A percentile compares a stretch with the other conserved stretches of the same genome.
Evolutionary conservation across 2,329 filamentous ascomycete genomes (phyloP).

Genomic region (Sporothrix mexicana): DNA sequence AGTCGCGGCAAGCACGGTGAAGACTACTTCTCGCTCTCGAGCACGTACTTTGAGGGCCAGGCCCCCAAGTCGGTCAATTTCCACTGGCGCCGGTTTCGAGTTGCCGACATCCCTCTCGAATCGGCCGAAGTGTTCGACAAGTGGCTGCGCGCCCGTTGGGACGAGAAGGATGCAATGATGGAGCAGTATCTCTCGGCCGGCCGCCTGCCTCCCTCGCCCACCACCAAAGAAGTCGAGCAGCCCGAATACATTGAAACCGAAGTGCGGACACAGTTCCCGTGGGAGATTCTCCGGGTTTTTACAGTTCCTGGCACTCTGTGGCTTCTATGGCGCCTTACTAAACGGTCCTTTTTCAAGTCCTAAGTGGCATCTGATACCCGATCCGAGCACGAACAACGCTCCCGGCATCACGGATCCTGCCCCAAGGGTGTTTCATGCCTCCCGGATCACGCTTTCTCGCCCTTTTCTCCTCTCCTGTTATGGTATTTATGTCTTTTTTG

Average conservation of each 20-base stretch:
- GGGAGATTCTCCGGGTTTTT: constrained; percentile 63
- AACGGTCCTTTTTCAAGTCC: neutral
- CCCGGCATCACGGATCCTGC: too few relatives aligned
- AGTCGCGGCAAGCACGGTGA: constrained; percentile 86
- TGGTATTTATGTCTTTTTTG: neutral
- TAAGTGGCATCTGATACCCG: neutral
- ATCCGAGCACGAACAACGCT: neutral
- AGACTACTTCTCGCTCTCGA: constrained; percentile 82
- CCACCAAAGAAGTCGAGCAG: constrained; percentile 42
- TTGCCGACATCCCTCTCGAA: constrained; percentile 81
- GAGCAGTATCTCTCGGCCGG: constrained; percentile 81
- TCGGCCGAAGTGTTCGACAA: constrained; percentile 75
- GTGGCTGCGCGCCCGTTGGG: constrained; percentile 88
- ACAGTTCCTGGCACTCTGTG: constrained; percentile 48
- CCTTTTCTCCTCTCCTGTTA: neutral
- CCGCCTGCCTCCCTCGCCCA: constrained; percentile 75
- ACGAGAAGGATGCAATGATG: constrained; percentile 87
- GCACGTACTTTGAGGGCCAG: constrained; percentile 86
- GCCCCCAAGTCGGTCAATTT: constrained; percentile 96
- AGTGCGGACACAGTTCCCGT: constrained; percentile 59
- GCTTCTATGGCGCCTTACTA: constrained; percentile 32
- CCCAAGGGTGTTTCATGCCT: neutral
- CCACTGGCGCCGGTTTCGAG: constrained; percentile 86
- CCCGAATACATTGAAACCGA: constrained; percentile 61
- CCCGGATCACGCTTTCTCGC: neutral